These are phyloP conservation scores for Avena eriantha DNA, from an alignment of 176 grass and related monocot species.

Conservation along the genomic window DNA sequence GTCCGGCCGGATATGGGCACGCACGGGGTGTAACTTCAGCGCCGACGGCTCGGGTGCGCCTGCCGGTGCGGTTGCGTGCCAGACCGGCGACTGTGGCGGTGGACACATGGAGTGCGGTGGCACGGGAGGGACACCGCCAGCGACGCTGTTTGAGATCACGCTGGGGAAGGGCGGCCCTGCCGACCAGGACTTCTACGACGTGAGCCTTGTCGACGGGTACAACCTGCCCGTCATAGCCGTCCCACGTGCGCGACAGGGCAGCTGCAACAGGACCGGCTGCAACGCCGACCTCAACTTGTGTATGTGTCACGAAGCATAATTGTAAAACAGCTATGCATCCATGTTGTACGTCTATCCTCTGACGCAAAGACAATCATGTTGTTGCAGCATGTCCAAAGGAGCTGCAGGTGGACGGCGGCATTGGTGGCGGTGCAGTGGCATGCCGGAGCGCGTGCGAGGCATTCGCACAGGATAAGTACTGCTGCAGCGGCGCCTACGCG, in stretches of 20 bases:
- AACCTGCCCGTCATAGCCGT: slow-evolving; percentile 79
- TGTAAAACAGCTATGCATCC: not conserved
- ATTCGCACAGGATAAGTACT: slow-evolving; percentile 80
- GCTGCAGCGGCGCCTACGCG: slow-evolving; percentile 90
- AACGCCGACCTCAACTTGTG: slow-evolving; percentile 74
- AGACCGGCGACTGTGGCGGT: slow-evolving; percentile 81
- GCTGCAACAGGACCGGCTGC: slow-evolving; percentile 77
- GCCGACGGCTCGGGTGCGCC: slow-evolving; percentile 30
- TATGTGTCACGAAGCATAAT: slow-evolving; percentile 24
- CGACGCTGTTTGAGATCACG: slow-evolving; percentile 91
- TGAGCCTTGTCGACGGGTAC: slow-evolving; percentile 93
- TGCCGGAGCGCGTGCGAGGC: slow-evolving; percentile 92
- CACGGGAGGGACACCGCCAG: slow-evolving; percentile 60
- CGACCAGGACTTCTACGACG: slow-evolving; percentile 73
- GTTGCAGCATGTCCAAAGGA: slow-evolving; percentile 75
- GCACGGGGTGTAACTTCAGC: slow-evolving; percentile 78
- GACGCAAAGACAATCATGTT: not conserved
- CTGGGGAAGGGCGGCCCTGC: slow-evolving; percentile 51
- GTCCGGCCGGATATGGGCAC: slow-evolving; percentile 87
- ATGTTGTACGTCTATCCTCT: not conserved
- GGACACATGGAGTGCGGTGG: slow-evolving; percentile 63
- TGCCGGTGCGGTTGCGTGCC: slow-evolving; percentile 56
- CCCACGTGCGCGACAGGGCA: slow-evolving; percentile 52
- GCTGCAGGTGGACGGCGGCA: slow-evolving; percentile 66
- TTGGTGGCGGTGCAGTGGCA: slow-evolving; percentile 58